Evolutionary conservation across 2,329 filamentous ascomycete genomes (phyloP).

Genomic region (Corinectria fuckeliana): DNA sequence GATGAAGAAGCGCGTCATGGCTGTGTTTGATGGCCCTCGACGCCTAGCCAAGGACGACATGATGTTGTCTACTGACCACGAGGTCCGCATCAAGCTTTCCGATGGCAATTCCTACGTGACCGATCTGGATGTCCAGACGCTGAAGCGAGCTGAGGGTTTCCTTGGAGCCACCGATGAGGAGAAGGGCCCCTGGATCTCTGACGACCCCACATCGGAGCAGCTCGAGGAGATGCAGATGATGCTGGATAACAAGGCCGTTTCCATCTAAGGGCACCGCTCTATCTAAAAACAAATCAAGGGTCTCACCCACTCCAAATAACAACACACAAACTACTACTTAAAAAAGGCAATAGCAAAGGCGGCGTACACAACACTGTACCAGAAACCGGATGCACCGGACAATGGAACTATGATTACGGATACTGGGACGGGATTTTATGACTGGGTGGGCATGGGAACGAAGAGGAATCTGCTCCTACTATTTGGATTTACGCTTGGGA

Average conservation of each 20-base stretch:
- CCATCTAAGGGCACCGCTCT: slow-evolving; percentile 24
- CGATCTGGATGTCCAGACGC: slow-evolving; percentile 88
- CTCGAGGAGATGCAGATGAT: slow-evolving; percentile 65
- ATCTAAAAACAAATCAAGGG: slow-evolving; percentile 10
- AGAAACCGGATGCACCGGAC: slow-evolving; percentile 26
- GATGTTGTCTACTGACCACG: slow-evolving; percentile 95
- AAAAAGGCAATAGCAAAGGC: slow-evolving; percentile 38
- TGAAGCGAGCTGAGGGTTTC: slow-evolving; percentile 87
- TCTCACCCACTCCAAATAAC: slow-evolving; percentile 14
- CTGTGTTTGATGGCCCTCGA: slow-evolving; percentile 87
- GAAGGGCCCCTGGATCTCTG: slow-evolving; percentile 82
- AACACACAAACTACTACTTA: slow-evolving; percentile 19
- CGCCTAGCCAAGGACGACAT: slow-evolving; percentile 97
- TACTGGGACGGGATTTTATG: slow-evolving; percentile 25
- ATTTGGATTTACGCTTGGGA: slow-evolving; percentile 33
- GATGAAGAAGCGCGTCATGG: slow-evolving; percentile 96
- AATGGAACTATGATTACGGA: slow-evolving; percentile 18
- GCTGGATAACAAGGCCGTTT: slow-evolving; percentile 39
- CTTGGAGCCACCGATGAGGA: slow-evolving; percentile 82
- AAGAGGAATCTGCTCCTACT: slow-evolving; percentile 17
- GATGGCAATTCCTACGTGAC: slow-evolving; percentile 85
- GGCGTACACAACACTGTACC: slow-evolving; percentile 40
- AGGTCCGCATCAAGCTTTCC: slow-evolving; percentile 83
- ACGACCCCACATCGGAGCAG: slow-evolving; percentile 70
- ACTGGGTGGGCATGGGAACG: slow-evolving; percentile 19